A percentile compares a stretch with the other conserved stretches of the same genome.
These are phyloP conservation scores for Agarophyton chilense DNA, from an alignment of 23 red algal genomes.

Conservation along the genomic window DNA sequence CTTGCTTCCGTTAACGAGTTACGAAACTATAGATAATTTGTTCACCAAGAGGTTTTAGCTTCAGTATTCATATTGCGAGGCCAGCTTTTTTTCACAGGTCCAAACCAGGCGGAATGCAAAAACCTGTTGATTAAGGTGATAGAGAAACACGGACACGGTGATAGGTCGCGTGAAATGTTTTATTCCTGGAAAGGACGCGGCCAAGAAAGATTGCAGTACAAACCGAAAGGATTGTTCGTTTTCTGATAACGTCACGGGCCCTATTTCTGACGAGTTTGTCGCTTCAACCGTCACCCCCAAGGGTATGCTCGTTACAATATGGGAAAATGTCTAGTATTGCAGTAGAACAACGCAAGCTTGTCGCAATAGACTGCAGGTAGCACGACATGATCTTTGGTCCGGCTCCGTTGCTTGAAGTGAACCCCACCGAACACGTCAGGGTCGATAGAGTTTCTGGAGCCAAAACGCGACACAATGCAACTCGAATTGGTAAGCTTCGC, in stretches of 20 bases:
- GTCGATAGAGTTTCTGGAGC: not conserved
- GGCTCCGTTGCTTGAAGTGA: not conserved
- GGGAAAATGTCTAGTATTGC: not conserved
- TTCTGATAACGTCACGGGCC: not conserved
- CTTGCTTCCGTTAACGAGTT: no score
- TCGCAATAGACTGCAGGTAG: not conserved
- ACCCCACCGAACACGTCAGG: not conserved
- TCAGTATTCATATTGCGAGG: not conserved
- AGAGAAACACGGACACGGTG: not conserved
- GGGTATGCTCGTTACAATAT: not conserved
- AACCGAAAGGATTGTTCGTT: not conserved
- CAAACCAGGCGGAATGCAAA: not conserved
- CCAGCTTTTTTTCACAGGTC: not conserved
- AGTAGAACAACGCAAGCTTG: not conserved
- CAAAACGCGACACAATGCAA: not conserved
- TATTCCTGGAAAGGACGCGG: slow-evolving; percentile 17
- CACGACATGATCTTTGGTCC: not conserved
- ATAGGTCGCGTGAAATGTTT: not conserved
- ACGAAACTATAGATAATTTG: not conserved
- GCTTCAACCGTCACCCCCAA: not conserved
- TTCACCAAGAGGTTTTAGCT: not conserved
- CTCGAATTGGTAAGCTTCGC: not conserved
- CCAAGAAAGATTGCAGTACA: not conserved
- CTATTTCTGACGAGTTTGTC: not conserved
- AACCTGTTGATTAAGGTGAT: not conserved